These are phyloP conservation scores for Alternaria metachromatica DNA, from an alignment of 2,329 filamentous ascomycete genomes.

Conservation along the genomic window DNA sequence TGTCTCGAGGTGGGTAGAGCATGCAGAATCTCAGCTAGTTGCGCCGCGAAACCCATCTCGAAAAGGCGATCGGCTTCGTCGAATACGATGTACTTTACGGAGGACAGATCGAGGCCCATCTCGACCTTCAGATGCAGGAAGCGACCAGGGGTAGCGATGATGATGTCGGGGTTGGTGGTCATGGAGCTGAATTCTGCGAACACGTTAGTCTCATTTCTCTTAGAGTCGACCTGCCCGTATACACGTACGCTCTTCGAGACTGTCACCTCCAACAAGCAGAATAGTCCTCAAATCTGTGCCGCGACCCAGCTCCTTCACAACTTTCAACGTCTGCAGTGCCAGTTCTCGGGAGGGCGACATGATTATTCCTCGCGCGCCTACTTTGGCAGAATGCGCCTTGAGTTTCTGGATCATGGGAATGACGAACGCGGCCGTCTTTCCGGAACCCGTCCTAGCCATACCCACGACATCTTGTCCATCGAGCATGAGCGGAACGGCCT, in stretches of 20 bases:
- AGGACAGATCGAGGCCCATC: conserved; percentile 90
- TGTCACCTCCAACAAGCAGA: conserved; percentile 91
- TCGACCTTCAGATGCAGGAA: conserved; percentile 97
- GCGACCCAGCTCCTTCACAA: conserved; percentile 90
- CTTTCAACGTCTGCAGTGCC: conserved; percentile 92
- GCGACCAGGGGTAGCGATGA: conserved; percentile 95
- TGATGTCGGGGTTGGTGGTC: conserved; percentile 93
- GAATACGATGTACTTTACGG: conserved; percentile 92
- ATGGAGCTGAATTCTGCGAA: conserved; percentile 77
- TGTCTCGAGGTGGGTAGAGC: conserved; percentile 84
- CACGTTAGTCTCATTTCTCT: conserved; percentile 2
- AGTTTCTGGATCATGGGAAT: conserved; percentile 97
- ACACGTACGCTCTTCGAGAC: conserved; percentile 75
- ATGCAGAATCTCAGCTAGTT: conserved; percentile 91
- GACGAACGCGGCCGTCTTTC: conserved; percentile 97
- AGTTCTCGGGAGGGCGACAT: conserved; percentile 93
- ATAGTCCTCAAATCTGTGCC: conserved; percentile 93
- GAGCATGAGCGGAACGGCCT: conserved; percentile 90
- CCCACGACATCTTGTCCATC: conserved; percentile 95
- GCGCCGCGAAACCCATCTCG: conserved; percentile 97
- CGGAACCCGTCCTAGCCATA: conserved; percentile 98
- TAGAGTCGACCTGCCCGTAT: neutral
- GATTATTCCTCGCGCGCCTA: conserved; percentile 86
- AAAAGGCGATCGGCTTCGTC: conserved; percentile 97
- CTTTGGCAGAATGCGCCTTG: conserved; percentile 83